phyloP scores from a whole-genome alignment of 1,284 basidiomycete species.

The Mycosarcoma maydis region DNA sequence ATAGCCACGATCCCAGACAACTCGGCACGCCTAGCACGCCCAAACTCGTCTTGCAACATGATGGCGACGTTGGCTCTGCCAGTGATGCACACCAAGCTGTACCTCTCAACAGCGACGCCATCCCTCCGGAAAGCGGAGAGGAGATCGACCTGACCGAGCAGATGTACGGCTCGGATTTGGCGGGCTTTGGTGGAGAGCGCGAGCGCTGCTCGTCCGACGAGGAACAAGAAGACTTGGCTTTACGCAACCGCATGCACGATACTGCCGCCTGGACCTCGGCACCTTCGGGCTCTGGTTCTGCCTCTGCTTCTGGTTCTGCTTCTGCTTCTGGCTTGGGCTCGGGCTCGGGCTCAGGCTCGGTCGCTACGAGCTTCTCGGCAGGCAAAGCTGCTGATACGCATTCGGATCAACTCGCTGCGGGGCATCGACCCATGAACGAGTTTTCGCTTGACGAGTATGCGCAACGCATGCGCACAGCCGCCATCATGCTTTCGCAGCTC shows the following conservation, averaged over 20 bases:
- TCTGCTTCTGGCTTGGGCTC: too few species aligned
- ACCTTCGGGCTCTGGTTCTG: conserved; percentile 4
- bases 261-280: conserved; percentile 55
- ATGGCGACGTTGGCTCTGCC: not conserved
- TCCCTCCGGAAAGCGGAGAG: conserved; percentile 33
- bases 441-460: conserved; percentile 87
- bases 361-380: too few species aligned
- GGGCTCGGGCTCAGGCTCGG: too few species aligned
- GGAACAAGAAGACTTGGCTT: conserved; percentile 53
- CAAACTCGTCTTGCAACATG: conserved; percentile 14
- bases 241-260: conserved; percentile 59
- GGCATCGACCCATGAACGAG: conserved; percentile 40
- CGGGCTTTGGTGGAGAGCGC: conserved; percentile 57
- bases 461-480: conserved; percentile 95
- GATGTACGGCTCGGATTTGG: conserved; percentile 61
- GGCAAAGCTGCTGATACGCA: conserved; percentile 3
- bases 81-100: not conserved
- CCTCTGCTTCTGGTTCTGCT: not conserved
- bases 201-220: conserved; percentile 22
- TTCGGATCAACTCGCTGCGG: conserved; percentile 14
- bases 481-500: conserved; percentile 96
- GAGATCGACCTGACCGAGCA: conserved; percentile 66
- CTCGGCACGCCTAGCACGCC: conserved; percentile 17
- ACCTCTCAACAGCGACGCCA: not conserved
- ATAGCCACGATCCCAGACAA: not conserved